Evolutionary conservation across 805 yeast species (phyloP).

Genomic region (Ogataea populi-albae): DNA sequence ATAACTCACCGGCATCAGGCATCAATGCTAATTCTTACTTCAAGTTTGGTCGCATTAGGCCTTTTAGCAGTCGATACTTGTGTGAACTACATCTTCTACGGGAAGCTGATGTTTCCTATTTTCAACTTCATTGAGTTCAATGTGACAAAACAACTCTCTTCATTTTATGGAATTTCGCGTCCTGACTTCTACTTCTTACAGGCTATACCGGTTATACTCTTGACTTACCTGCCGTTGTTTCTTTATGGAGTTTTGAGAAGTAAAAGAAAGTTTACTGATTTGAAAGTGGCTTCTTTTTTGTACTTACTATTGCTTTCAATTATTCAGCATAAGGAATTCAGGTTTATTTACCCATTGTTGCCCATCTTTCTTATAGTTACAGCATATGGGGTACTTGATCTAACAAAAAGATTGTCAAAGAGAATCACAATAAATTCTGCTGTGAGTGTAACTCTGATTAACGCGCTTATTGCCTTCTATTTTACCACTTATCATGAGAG

Average conservation of each 20-base stretch:
- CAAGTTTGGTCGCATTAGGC: slow-evolving; percentile 25
- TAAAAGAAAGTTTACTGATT: slow-evolving; percentile 13
- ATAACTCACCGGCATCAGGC: slow-evolving; percentile 4
- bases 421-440: slow-evolving; percentile 9
- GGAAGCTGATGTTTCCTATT: slow-evolving; percentile 55
- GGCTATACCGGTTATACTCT: slow-evolving; percentile 73
- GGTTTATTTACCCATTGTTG: slow-evolving; percentile 83
- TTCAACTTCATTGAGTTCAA: slow-evolving; percentile 75
- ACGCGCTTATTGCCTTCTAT: slow-evolving; percentile 19
- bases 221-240: slow-evolving; percentile 64
- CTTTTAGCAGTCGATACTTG: slow-evolving; percentile 40
- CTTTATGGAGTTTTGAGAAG: slow-evolving; percentile 38
- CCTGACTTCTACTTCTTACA: slow-evolving; percentile 83
- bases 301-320: slow-evolving; percentile 58
- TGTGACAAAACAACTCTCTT: slow-evolving; percentile 65
- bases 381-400: slow-evolving; percentile 36
- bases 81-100: slow-evolving; percentile 63
- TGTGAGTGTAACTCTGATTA: slow-evolving; percentile 10
- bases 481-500: slow-evolving; percentile 75
- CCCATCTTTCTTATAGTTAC: slow-evolving; percentile 63
- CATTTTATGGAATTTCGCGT: slow-evolving; percentile 82
- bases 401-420: slow-evolving; percentile 7
- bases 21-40: slow-evolving; percentile 5
- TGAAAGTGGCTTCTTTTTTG: slow-evolving; percentile 29
- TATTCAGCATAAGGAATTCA: slow-evolving; percentile 82